phyloP scores from a whole-genome alignment of 768 basidiomycete species.

The Termitomyces bulborhizus region DNA sequence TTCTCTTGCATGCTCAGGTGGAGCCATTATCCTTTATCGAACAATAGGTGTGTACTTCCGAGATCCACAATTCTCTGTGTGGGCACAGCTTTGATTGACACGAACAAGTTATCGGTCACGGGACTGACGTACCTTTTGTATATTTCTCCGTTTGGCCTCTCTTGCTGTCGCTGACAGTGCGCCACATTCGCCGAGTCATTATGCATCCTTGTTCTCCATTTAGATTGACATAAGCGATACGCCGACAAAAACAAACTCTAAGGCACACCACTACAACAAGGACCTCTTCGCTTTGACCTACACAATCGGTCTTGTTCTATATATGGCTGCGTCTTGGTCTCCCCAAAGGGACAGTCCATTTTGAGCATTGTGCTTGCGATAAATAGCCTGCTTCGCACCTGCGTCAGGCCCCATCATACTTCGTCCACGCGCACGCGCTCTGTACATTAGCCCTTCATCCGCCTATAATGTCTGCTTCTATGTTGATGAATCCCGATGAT shows the following conservation, averaged over 20 bases:
- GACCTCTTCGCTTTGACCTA: neutral
- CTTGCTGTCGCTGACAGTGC: neutral
- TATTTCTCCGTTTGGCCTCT: neutral
- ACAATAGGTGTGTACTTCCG: neutral
- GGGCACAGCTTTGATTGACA: neutral
- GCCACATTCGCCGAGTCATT: neutral
- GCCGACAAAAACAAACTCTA: neutral
- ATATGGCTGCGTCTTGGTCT: neutral
- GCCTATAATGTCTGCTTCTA: neutral
- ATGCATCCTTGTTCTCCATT: neutral
- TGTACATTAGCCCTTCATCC: neutral
- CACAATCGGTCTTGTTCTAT: neutral
- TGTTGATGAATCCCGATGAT: neutral
- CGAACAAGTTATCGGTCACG: neutral
- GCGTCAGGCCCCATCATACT: neutral
- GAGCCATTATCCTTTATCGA: neutral
- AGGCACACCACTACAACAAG: constrained; percentile 1
- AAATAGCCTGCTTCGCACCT: neutral
- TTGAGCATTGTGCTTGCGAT: neutral
- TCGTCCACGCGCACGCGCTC: neutral
- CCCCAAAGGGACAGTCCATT: neutral
- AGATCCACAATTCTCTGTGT: neutral
- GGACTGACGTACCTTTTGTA: neutral
- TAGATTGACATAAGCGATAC: neutral
- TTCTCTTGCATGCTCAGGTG: too few species aligned